Evolutionary conservation across 192 early-diverging fungal genomes (phyloP), one percentile per base, ranked within the genome.

Genomic region (Pilaira anomala): DNA sequence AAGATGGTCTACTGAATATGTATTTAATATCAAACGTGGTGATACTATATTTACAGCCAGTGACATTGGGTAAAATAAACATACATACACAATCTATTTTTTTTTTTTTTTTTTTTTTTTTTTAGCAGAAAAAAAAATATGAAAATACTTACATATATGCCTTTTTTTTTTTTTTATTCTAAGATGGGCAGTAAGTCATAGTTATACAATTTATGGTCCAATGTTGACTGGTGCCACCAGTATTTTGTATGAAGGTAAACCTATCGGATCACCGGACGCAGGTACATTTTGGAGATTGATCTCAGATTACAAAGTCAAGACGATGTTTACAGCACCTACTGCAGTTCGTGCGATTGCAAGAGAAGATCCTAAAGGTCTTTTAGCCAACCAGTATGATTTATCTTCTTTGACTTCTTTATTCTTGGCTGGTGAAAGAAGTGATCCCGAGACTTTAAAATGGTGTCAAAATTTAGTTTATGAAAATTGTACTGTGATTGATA

Each of bases 201-300:
- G 83, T 8, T 94, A 89, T 62, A 87, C 91, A 24, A 83, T 87
- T 12, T 93, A 93, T 58, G 92, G 85, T 0, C 94, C 92, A 24
- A 73, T 96, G 51, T 59, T 93, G 12, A 75, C 80, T 28, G 92
- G 94, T 21, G 82, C 83, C 54, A 88, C 87, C 2, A 91, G 89
- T 9, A 78, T 96, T 0, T 65, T 93, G 16, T 95, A 88, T 62
- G 94, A 96, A 61, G 92, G 92, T 36, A 94, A 93, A 71, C 94
- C 94, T 12, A 79, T 89, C 3, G 84, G 83, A 4, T 87, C 88
- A 12, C 91, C 91, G 0, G 90, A 92, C 46, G 88, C 92, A 0
- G 89, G 87, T 16, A 82, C 87, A 13, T 86, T 92, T 56, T 96
- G 89, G 83, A 69, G 90, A n/a, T 68, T 94, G 29, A 75, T 94